Evolutionary conservation across 352 stramenopile genomes (phyloP), one percentile per base, ranked within the genome.

Genomic region (Aphanomyces astaci): DNA sequence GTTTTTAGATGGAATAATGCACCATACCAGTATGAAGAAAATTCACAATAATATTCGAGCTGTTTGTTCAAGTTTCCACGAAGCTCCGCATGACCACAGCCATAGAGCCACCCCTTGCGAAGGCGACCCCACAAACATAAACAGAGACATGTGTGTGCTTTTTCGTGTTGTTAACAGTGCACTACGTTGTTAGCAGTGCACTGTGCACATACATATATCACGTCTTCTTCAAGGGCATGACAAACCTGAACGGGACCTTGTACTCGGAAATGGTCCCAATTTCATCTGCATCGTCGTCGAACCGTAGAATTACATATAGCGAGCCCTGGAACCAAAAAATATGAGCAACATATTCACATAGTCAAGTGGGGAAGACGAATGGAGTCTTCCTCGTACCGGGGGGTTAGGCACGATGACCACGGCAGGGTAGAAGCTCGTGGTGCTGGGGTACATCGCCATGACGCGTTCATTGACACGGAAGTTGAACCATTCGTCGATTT

Each of bases 371-470:
- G 22, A 22, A 33, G 36, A n/a, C n/a, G n/a, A n/a, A n/a, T n/a
- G n/a, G n/a, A n/a, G n/a, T n/a, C n/a, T n/a, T n/a, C n/a, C n/a
- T n/a, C n/a, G 22, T 33, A 90, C 81, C 72, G 73, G 82, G 36
- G 92, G 96, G 43, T 97, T 94, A 17, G 95, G 95, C 30, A 94
- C 76, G 31, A 84, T 88, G 31, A 99, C 87, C 13, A 94, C 91
- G 31, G 88, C 92, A 25, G 91, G 82, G 72, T 98, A 99, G 75
- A 99, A 99, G 57, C 82, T 96, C 17, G 95, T 98, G 15, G 95
- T 99, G 79, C 98, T 97, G 5, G 96, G 96, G 75, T 98, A 99
- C 74, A 99, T 97, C 49, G 96, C 96, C 89, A 98, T 97, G 39
- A 98, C 95, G 64, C 84, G 79, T 28, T 97, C 88, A 43, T 96